phyloP scores from a whole-genome alignment of 768 basidiomycete species.

The Hydnomerulius pinastri region DNA sequence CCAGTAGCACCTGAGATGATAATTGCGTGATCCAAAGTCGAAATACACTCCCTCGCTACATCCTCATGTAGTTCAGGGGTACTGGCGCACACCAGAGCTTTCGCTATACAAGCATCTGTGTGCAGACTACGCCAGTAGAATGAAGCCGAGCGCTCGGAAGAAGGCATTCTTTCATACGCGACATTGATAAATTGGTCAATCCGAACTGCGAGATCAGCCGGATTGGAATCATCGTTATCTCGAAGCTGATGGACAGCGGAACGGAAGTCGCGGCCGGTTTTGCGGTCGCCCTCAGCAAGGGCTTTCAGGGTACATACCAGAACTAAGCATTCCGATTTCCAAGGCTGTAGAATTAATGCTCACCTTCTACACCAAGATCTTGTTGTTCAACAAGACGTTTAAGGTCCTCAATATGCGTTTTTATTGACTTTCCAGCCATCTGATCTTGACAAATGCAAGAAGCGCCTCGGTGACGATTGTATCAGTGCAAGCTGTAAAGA shows the following conservation, averaged over 20 bases:
- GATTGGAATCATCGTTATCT: neutral
- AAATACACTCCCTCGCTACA: conserved; percentile 48
- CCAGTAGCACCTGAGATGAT: conserved; percentile 83
- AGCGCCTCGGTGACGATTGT: neutral
- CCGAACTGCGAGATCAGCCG: neutral
- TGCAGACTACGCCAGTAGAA: conserved; percentile 68
- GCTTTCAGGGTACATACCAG: neutral
- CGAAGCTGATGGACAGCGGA: conserved; percentile 10
- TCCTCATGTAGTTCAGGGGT: conserved; percentile 13
- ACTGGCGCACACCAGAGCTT: conserved; percentile 42
- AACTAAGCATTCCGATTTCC: neutral
- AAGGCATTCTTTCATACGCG: conserved; percentile 54
- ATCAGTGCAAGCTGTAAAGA: neutral
- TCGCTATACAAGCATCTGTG: conserved; percentile 72
- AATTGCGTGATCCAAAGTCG: conserved; percentile 73
- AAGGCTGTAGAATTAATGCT: neutral
- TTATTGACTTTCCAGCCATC: neutral
- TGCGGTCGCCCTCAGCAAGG: neutral
- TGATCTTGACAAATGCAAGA: neutral
- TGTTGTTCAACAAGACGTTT: neutral
- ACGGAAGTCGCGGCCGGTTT: conserved; percentile 6
- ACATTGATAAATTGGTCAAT: conserved; percentile 43
- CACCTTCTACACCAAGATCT: neutral
- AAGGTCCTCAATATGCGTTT: neutral
- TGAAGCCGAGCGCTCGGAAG: conserved; percentile 33